Evolutionary conservation across 192 early-diverging fungal species (phyloP), one percentile per base, ranked within the genome.

Genomic region (Podila horticola): DNA sequence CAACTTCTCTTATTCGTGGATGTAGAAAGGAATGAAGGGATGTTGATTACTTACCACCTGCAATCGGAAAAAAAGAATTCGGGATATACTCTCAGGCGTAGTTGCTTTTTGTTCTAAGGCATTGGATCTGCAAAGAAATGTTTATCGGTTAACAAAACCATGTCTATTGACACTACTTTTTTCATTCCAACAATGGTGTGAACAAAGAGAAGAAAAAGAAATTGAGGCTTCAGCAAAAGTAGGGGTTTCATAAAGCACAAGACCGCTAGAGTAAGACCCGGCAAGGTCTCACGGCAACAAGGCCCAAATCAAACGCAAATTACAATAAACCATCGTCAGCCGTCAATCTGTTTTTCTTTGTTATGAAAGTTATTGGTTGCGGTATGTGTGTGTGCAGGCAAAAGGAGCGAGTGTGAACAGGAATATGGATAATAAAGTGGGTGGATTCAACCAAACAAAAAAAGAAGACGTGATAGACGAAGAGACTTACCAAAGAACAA

Each of bases 241-340:
- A 81, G 71, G 70, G 51, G 70, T 81, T 81, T 81, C 77, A 81
- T 81, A 81, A 81, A 81, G 77, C 77, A 81, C 77, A 81, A 81
- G 77, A 69, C 77, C 77, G 77, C 77, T 81, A 81, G 69, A 79
- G 75, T 79, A 73, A 68, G 68, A 73, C 77, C 77, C 77, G 77
- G 77, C 77, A 48, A 81, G 77, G 77, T 81, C 77, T 64, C 77
- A 81, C 77, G 77, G 77, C 77, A 79, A 79, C 77, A 81, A 62
- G 77, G 77, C 77, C 77, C 77, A 81, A 61, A 81, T 81, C 77
- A 81, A 81, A 79, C 75, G 75, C 75, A 79, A 79, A 79, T 79
- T 79, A 79, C 75, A 58, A 79, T 79, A 79, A 49, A 71, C 65
- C 75, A 79, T 79, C 75, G 31, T 79, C 58, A 79, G 75, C 75